Evolutionary conservation across 345 rosid species (phyloP).

Genomic region (Citrus glauca): DNA sequence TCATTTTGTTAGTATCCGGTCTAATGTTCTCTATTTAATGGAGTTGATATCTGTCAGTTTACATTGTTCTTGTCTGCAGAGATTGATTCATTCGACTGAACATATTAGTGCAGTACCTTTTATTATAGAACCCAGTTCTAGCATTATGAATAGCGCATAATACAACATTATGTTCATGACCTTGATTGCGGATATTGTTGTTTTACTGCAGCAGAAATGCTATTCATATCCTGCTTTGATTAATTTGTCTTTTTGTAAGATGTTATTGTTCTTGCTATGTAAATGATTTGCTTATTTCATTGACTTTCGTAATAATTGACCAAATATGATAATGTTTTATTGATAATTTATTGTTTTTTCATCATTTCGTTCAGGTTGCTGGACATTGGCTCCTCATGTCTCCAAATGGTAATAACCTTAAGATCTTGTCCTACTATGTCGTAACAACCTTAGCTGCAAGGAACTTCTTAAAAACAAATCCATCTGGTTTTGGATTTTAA

Average conservation of each 20-base stretch:
- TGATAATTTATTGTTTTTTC: conserved; percentile 6
- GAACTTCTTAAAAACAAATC: background rate
- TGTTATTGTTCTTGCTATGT: background rate
- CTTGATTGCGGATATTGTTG: background rate
- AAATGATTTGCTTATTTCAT: background rate
- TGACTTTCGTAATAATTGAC: background rate
- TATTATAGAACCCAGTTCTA: too few relatives aligned
- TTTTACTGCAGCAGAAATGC: background rate
- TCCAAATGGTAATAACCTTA: conserved; percentile 44
- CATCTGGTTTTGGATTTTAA: background rate
- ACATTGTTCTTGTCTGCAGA: background rate
- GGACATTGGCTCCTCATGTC: conserved; percentile 52
- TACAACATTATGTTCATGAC: background rate
- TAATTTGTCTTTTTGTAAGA: background rate
- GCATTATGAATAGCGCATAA: background rate
- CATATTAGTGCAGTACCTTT: background rate
- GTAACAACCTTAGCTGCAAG: background rate
- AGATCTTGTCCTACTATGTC: background rate
- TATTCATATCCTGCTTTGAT: background rate
- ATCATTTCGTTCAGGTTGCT: conserved; percentile 51
- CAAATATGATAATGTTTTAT: background rate
- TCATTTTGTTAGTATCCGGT: background rate
- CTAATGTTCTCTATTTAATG: background rate
- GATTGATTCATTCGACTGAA: background rate
- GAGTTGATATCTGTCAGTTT: background rate